Base-by-base conservation (phyloP, 768 basidiomycete species). In the Termitomyces sp. region DNA sequence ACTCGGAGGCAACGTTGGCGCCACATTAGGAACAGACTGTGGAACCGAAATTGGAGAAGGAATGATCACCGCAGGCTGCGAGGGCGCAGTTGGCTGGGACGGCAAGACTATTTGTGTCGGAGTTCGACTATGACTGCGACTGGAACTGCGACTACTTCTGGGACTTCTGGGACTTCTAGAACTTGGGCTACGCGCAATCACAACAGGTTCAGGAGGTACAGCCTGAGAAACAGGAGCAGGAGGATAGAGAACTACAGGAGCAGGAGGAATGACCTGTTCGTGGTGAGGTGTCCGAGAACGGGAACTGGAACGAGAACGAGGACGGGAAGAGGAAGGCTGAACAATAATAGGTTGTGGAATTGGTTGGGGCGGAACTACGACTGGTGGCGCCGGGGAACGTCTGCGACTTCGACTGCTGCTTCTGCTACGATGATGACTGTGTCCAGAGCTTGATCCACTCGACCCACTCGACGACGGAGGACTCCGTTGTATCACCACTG, bases 391-490 rank as follows among this genome's bases (percentile, higher is more conserved):
- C 34, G 52, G 31, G 34, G 24, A 29, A 33, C 29, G 37, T 31
- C 39, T 34, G 28, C 36, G 33, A n/a, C 29, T 7, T 28, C 44
- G 46, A 0, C 46, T 36, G 29, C 46, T 36, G 6, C 31, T 31
- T 26, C 39, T 49, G 15, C 54, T 42, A 34, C 33, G 45, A 22
- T 26, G 16, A 18, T 28, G 48, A 20, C 16, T 31, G 13, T 9
- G 36, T 26, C 57, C 36, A 34, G 50, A 46, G 29, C 57, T 56
- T 18, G 56, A 55, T 2, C 24, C n/a, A 51, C 47, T 57, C 13
- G 36, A 26, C 5, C 34, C 12, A 41, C 54, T 58, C 22, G 56
- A 55, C 16, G 59, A 31, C 10, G 42, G 13, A 52, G 10, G 2
- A 24, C 24, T 47, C n/a, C n/a, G 45, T 22, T 41, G 22, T 39